Base-by-base conservation (phyloP, 495 filamentous ascomycete species). In the Penicillium angulare region DNA sequence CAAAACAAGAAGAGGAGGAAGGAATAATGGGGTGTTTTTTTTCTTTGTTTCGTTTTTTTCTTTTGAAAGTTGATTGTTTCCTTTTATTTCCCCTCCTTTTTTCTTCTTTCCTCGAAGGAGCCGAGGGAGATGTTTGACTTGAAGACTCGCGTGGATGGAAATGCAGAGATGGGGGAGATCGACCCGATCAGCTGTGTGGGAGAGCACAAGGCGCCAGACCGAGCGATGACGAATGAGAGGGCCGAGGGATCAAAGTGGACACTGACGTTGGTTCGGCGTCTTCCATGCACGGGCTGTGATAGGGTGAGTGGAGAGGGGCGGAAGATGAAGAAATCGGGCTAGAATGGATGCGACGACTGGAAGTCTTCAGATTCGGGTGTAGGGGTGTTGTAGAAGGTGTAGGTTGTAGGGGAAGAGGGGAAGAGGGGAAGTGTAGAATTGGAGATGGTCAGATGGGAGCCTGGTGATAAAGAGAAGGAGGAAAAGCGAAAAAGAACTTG, bases 201-300 rank as follows among this genome's bases (percentile, higher is more conserved):
- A 38, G 40, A 52, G 53, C 44, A 41, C 31, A 29, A 43, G 43
- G 23, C 52, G 35, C 26, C 49, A 38, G 41, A 31, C 35, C 57
- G 23, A 20, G 34, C 39, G 36, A 43, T 56, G 48, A 50, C 62
- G 60, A 63, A 65, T 65, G 24, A 50, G 44, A 59, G 18, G 46
- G 24, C 15, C 49, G 36, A 53, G 47, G 33, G 23, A 47, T 29
- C 40, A 24, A 41, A 49, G 52, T 49, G 52, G 45, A 33, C 38
- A 32, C 52, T 59, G 57, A 61, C 55, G 61, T 61, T 56, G 53
- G 53, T 44, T 47, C 55, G 42, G 42, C 53, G 40, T 48, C 41
- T 50, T 43, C n/a, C 22, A 50, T 46, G 2, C 34, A 29, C 24
- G 48, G 43, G 13, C 29, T 29, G 39, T 61, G 59, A 61, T 61